Evolutionary conservation across 805 yeast genomes (phyloP).

Genomic region (Candida nitratophila): DNA sequence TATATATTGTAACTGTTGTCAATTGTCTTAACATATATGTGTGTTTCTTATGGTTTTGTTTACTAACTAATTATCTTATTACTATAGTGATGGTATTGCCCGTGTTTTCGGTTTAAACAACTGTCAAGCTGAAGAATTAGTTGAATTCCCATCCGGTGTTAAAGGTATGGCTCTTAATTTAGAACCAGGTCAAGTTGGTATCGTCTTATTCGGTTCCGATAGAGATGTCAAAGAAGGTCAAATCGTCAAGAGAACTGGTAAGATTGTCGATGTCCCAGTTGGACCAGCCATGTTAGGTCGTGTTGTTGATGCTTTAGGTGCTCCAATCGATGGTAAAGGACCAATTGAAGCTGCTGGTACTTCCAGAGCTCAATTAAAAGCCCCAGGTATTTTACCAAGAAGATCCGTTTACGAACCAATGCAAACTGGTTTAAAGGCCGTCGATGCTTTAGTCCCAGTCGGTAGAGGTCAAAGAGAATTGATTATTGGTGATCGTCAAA

Average conservation of each 20-base stretch:
- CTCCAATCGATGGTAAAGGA: slow-evolving; percentile 99
- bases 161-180: slow-evolving; percentile 99
- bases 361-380: slow-evolving; percentile 97
- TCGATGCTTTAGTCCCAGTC: slow-evolving; percentile 97
- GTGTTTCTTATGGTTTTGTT: background rate
- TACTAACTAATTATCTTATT: slow-evolving; percentile 27
- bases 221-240: slow-evolving; percentile 98
- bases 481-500: slow-evolving; percentile 99
- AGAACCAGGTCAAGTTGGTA: slow-evolving; percentile 99
- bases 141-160: slow-evolving; percentile 98
- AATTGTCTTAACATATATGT: no score
- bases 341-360: slow-evolving; percentile 82
- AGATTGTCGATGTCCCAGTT: slow-evolving; percentile 98
- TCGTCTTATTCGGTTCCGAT: slow-evolving; percentile 99
- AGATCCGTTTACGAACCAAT: slow-evolving; percentile 97
- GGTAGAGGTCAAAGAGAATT: slow-evolving; percentile 99
- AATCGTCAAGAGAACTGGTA: slow-evolving; percentile 99
- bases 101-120: slow-evolving; percentile 99
- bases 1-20: no score
- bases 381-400: slow-evolving; percentile 99
- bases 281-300: slow-evolving; percentile 98
- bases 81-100: slow-evolving; percentile 96
- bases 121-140: slow-evolving; percentile 99
- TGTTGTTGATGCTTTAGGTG: slow-evolving; percentile 98
- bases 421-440: slow-evolving; percentile 99